Evolutionary conservation across 495 filamentous ascomycete species (phyloP), one percentile per base, ranked within the genome.

Genomic region (Beverwykella pulmonaria): DNA sequence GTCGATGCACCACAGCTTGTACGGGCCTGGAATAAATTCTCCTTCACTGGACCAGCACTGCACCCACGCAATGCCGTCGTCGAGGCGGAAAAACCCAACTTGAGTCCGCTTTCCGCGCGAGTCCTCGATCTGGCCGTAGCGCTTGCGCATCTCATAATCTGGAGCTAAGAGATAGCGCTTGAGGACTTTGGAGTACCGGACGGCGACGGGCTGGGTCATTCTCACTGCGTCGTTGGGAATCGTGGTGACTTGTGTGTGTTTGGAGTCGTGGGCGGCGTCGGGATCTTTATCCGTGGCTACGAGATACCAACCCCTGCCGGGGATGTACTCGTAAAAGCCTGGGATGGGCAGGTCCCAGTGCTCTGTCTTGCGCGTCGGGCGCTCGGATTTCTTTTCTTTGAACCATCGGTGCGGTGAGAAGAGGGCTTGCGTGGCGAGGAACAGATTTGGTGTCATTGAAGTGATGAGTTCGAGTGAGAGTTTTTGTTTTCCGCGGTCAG

Each of bases 271-370:
- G 44, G 23, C n/a, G 19, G 23, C 8, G 41, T 46, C 8, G 22
- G 39, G 15, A 14, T 54, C 23, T 22, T 68, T 53, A 49, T 73
- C 68, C 12, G 58, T 65, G 29, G 61, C 61, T 19, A 73, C 34
- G 41, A 75, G 73, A 41, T 69, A 73, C 74, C 74, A 76, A 10
- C 74, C 74, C 10, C 73, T 61, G 17, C 74, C 74, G 27, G 72
- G 68, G 23, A 69, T 73, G 60, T 73, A 76, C 46, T 73, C 72
- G 58, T 75, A 75, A 26, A 53, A 48, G 17, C 74, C 74, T 9
- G 72, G 50, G 19, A 69, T 48, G 4, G 74, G 74, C 12, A 7
- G 5, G 17, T 69, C 54, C 74, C 74, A 75, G 63, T 74, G 74
- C 47, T 75, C 74, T 23, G 59, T 69, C 47, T 56, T 61, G 53